Evolutionary conservation across 768 basidiomycete species (phyloP).

Genomic region (Kwoniella mangroviensis): DNA sequence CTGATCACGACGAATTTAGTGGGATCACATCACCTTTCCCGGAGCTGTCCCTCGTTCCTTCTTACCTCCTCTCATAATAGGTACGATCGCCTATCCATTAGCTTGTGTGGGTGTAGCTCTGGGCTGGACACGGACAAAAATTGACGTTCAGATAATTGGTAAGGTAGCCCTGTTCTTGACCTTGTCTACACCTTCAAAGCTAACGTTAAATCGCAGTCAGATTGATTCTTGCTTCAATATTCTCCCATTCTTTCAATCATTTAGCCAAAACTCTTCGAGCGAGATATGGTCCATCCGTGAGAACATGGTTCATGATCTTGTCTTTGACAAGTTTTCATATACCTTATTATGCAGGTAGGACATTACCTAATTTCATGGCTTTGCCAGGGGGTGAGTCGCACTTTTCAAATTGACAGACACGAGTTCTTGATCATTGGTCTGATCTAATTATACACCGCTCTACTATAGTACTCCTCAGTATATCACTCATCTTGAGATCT

Average conservation of each 20-base stretch:
- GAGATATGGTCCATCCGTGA: conserved; percentile 66
- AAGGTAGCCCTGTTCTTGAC: conserved; percentile 2
- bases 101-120: conserved; percentile 60
- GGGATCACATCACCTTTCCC: conserved; percentile 85
- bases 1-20: conserved; percentile 61
- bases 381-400: conserved; percentile 68
- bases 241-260: conserved; percentile 68
- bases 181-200: background rate
- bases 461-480: conserved; percentile 24
- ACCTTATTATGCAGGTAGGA: conserved; percentile 90
- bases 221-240: conserved; percentile 69
- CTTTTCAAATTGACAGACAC: background rate
- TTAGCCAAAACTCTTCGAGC: conserved; percentile 68
- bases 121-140: conserved; percentile 64
- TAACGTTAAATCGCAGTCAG: conserved; percentile 64
- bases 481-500: conserved; percentile 36
- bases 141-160: conserved; percentile 75
- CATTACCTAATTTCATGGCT: conserved; percentile 93
- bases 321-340: conserved; percentile 85
- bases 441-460: background rate
- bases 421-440: background rate
- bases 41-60: conserved; percentile 90
- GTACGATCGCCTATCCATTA: conserved; percentile 64
- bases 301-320: conserved; percentile 68
- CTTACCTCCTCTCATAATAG: conserved; percentile 73